Base-by-base conservation (phyloP, 163 green algal genomes). In the Scenedesmus sp. region DNA sequence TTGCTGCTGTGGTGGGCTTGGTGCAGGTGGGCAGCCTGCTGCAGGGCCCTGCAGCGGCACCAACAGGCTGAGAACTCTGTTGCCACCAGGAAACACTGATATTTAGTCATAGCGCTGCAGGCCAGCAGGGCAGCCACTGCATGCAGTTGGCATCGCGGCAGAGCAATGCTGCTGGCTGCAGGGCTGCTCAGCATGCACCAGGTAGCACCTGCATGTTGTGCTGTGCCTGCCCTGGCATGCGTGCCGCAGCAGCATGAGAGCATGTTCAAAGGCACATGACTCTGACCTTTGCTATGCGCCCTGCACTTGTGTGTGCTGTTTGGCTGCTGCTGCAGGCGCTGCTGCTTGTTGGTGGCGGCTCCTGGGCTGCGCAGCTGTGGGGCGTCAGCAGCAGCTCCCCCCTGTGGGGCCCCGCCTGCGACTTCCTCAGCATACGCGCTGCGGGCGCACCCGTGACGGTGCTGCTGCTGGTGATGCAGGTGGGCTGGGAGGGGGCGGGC, bases 391-490 rank as follows among this genome's bases (percentile, higher is more conserved):
- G 88, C 0, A 73, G n/a, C 20, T 94, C 91, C 7, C 83, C 88
- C 9, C 89, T 97, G 90, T 66, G 90, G 26, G 54, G n/a, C 5
- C 73, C 93, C 2, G 95, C 95, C 15, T n/a, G 93, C 15, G 90
- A 88, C 26, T 98, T 96, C 88, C 91, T 98, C 76, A 54, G 46
- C 2, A 87, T 93, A 15, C 81, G 91, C 2, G 95, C 94, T 4
- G 8, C 96, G 26, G 96, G 96, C 2, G 95, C 96, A 10, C 96
- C 97, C 4, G 92, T 95, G 54, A 97, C 93, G 16, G 91, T 96
- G 23, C 91, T 97, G 67, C 94, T 98, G 87, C 92, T 98, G 15
- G 94, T 96, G 9, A 85, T 94, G 52, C 96, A 93, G 90, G 88
- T 92, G 60, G 15, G 88, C 18, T 8, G 7, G 67, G 18, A 4